Base-by-base conservation (phyloP, 371 early-diverging fungal genomes). In the Aphelidium insulamus region DNA sequence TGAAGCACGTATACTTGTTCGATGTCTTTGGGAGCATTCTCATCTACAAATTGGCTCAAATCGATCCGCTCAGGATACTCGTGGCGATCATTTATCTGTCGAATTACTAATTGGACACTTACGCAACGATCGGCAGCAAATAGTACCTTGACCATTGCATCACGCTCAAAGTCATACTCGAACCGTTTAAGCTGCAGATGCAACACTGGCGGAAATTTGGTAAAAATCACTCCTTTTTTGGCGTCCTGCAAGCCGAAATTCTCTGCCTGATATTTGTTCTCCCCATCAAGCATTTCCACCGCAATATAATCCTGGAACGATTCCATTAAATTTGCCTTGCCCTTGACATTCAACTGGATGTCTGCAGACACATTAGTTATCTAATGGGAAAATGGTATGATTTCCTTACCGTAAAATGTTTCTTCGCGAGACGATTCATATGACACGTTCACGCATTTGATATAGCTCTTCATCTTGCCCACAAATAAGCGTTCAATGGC, bases 131-230 rank as follows among this genome's bases (percentile, higher is more conserved):
- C 14, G n/a, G 18, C 26, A 4, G 22, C 24, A 31, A 25, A 37
- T 10, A 28, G 3, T 55, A 74, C 73, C 55, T 94, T 94, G 43
- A 90, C 80, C 77, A 84, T 80, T 2, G 68, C 62, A 45, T 85
- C 88, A n/a, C 67, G 57, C 54, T 72, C 65, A 38, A 88, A 71
- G 48, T 99, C 97, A 51, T 94, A 92, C 50, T 91, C 91, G 48
- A 97, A 98, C 11, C 98, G 66, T 49, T 95, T 95, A 37, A 99
- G 55, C 48, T 97, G 95, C 35, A 99, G 54, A 49, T 97, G 97
- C 26, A 99, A 59, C 3, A 98, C 87, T 1, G 87, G 88, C 8
- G 99, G 99, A 43, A 97, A 82, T 18, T 62, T 59, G 39, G 76
- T 73, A 50, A 97, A 95, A 15, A 83, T 76, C 18, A 94, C 90